Evolutionary conservation across 495 filamentous ascomycete genomes (phyloP).

Genomic region (Aspergillus conjunctus): DNA sequence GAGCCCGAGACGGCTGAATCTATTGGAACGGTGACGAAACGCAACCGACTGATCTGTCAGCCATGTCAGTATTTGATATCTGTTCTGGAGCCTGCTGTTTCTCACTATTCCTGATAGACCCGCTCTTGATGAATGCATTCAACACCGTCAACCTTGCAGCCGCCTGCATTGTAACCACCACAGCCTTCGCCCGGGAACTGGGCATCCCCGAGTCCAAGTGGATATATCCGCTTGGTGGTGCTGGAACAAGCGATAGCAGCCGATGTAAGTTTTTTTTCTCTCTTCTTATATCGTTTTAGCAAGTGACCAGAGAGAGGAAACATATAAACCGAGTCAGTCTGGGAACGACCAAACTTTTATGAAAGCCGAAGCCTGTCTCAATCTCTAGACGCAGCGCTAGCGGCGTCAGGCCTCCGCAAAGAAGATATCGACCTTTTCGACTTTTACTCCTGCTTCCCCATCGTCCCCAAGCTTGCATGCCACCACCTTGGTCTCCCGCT

Average conservation of each 20-base stretch:
- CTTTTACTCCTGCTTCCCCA: slow-evolving; percentile 62
- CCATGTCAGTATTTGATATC: slow-evolving; percentile 7
- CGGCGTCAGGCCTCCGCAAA: slow-evolving; percentile 35
- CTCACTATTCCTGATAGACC: slow-evolving; percentile 42
- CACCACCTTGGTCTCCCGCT: slow-evolving; percentile 52
- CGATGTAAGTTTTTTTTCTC: slow-evolving; percentile 39
- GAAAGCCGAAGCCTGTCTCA: slow-evolving; percentile 51
- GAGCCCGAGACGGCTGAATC: slow-evolving; percentile 17
- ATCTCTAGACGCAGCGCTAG: slow-evolving; percentile 49
- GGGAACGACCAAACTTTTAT: slow-evolving; percentile 55
- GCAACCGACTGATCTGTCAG: slow-evolving; percentile 19
- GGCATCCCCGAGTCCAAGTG: slow-evolving; percentile 50
- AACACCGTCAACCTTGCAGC: slow-evolving; percentile 59
- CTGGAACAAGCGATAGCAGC: slow-evolving; percentile 50
- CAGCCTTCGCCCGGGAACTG: slow-evolving; percentile 49
- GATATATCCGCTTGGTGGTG: slow-evolving; percentile 60
- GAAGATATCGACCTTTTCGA: slow-evolving; percentile 55
- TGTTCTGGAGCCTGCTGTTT: neutral
- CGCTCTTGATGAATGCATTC: slow-evolving; percentile 63
- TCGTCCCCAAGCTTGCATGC: slow-evolving; percentile 60
- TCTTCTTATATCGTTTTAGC: neutral
- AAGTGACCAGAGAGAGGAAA: neutral
- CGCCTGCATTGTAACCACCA: slow-evolving; percentile 55
- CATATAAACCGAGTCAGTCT: slow-evolving; percentile 38
- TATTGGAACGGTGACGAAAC: slow-evolving; percentile 17